Percentiles rank a stretch among this genome's conserved stretches.
phyloP scores from a whole-genome alignment of 805 yeast genomes.

The Cyberlindnera sargentensis region DNA sequence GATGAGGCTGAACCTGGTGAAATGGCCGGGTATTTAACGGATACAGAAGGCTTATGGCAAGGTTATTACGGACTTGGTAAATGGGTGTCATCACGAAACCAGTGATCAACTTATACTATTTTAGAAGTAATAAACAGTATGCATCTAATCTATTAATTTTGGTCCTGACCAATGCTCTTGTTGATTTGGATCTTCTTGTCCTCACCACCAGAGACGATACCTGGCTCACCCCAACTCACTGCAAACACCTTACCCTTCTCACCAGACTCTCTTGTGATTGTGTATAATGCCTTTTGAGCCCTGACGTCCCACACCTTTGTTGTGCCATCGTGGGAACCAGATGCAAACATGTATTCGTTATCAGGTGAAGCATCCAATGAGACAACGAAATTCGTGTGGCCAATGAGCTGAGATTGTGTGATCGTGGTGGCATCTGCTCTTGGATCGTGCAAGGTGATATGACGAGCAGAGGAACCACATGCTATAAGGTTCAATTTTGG shows the following conservation, averaged over 20 bases:
- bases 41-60: conserved; percentile 62
- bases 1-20: conserved; percentile 29
- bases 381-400: conserved; percentile 89
- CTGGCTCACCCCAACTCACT: conserved; percentile 74
- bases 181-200: conserved; percentile 91
- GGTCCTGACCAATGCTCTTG: conserved; percentile 22
- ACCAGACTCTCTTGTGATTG: conserved; percentile 65
- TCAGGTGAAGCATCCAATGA: conserved; percentile 67
- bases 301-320: conserved; percentile 94
- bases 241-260: conserved; percentile 67
- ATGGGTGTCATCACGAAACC: conserved; percentile 33
- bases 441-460: conserved; percentile 90
- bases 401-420: conserved; percentile 68
- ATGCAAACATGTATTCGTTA: conserved; percentile 74
- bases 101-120: not conserved
- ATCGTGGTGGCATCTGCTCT: conserved; percentile 56
- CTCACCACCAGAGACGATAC: conserved; percentile 89
- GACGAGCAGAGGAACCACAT: conserved; percentile 97
- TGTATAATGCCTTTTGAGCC: conserved; percentile 73
- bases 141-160: not conserved
- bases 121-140: not conserved
- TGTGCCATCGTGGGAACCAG: conserved; percentile 96
- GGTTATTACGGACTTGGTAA: conserved; percentile 65
- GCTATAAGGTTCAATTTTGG: conserved; percentile 66
- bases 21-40: conserved; percentile 60